Base-by-base conservation (phyloP, 2,329 filamentous ascomycete genomes). In the Trichoderma aggressivum region DNA sequence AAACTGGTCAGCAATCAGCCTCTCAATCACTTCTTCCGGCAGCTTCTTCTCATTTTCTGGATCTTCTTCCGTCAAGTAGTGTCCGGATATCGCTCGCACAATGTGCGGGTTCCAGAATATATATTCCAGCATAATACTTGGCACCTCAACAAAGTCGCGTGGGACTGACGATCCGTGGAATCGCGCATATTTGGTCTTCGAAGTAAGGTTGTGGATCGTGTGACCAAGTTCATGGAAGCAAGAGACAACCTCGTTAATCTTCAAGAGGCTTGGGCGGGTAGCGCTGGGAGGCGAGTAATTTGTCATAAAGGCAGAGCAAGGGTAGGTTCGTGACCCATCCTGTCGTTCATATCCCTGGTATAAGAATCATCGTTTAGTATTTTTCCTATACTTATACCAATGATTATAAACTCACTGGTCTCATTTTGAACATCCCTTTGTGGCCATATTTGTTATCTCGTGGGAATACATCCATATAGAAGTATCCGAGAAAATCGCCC, bases 391-490 rank as follows among this genome's bases (percentile, higher is more conserved):
- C 7, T 24, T 24, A 3, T 0, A 24, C 1, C 21, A 5, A 2
- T 53, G 10, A 2, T 24, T 8, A 12, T 30, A 34, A 16, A 70
- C 63, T 67, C 34, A 69, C 64, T 16, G 34, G 58, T n/a, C 92
- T 89, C 5, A 94, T 79, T 79, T 89, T 92, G 83, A 93, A 93
- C 82, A 93, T 93, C 74, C 91, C 91, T 2, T 91, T 91, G 75
- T 94, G 91, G n/a, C 90, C 90, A 78, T 94, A 94, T 80, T 94
- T 94, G 77, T 91, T 90, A 74, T 88, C 87, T 32, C 91, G 86
- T 3, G 91, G 91, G 79, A 91, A 90, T 21, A 93, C 84, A 80
- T 94, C 91, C 11, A 94, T 86, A 79, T 94, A 94, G 30, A 94
- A 85, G 77, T 93, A 94, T 47, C 91, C 91, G 5, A 92, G 89